Base-by-base conservation (phyloP, 768 basidiomycete species). In the Suillus subaureus region DNA sequence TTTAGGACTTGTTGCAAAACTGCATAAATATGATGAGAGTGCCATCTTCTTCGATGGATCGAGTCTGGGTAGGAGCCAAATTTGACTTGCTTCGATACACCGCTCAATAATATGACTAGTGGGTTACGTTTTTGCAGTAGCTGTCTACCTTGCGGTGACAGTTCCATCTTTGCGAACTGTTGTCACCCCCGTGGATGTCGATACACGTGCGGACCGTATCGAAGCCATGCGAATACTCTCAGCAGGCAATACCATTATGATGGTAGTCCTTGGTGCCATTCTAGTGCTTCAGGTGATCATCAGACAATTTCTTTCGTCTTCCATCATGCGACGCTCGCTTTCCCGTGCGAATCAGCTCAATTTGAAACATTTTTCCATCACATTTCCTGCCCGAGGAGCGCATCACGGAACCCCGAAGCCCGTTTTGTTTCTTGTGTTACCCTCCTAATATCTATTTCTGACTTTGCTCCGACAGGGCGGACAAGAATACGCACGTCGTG, bases 11-110 rank as follows among this genome's bases (percentile, higher is more conserved):
- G 70, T 95, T 12, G 84, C 86, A 56, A 98, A 97, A 77, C 81
- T 97, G 65, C 83, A 92, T 76, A 85, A 82, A 67, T 97, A 95
- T 94, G 89, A 90, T 73, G 96, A 97, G 72, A 94, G 92, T 70
- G 96, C 96, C 9, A 85, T 96, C 79, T 96, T 93, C 81, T 98
- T 98, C 76, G 96, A 98, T 76, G 96, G 96, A 26, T 89, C 90
- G 28, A 89, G 88, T 69, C 78, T 97, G 66, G 93, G 96, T 96
- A 69, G 70, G 87, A 16, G 39, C 18, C 18, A n/a, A 49, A 43
- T 6, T 81, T 37, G 4, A 18, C n/a, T 26, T 6, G 12, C 42
- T 65, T 28, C 18, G 43, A 51, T 39, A 23, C 28, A 6, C 40
- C 62, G 37, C 70, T 76, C 49, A 75, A 70, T 57, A 15, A 45